Conservation (phyloP, 805 yeast species). For the Ogataea degrootiae region DNA sequence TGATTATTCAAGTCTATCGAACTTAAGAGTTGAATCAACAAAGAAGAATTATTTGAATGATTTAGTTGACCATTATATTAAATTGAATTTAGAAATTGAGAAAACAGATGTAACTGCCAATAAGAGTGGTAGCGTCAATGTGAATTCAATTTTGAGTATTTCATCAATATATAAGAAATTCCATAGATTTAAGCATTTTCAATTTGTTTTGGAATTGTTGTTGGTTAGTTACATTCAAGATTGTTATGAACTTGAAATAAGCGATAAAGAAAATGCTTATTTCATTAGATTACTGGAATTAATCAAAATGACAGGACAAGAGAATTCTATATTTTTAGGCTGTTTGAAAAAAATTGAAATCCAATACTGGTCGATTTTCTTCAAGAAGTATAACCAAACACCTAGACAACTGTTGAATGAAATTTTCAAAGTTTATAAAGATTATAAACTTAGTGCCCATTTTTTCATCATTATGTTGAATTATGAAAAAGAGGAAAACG, state of each 20-base stretch:
- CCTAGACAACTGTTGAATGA: constrained; percentile 43
- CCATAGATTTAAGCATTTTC: constrained; percentile 37
- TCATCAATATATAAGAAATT: constrained; percentile 33
- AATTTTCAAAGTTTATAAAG: constrained; percentile 30
- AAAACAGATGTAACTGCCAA: constrained; percentile 18
- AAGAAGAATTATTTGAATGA: constrained; percentile 41
- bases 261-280: constrained; percentile 22
- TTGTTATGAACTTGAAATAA: constrained; percentile 28
- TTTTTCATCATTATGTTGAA: constrained; percentile 49
- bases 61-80: constrained; percentile 43
- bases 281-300: constrained; percentile 29
- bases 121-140: too few relatives aligned
- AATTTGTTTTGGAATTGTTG: constrained; percentile 46
- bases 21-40: constrained; percentile 28
- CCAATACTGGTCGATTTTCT: constrained; percentile 46
- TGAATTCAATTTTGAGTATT: constrained; percentile 13
- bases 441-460: constrained; percentile 47
- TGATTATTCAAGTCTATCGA: constrained; percentile 26
- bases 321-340: constrained; percentile 39
- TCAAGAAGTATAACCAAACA: constrained; percentile 34
- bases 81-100: constrained; percentile 22
- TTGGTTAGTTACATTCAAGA: constrained; percentile 35
- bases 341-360: constrained; percentile 52
- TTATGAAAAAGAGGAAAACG: constrained; percentile 36
- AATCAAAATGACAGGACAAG: constrained; percentile 28